Base-by-base conservation (phyloP, 169 alveolate genomes). In the Cryptosporidium parvum region DNA sequence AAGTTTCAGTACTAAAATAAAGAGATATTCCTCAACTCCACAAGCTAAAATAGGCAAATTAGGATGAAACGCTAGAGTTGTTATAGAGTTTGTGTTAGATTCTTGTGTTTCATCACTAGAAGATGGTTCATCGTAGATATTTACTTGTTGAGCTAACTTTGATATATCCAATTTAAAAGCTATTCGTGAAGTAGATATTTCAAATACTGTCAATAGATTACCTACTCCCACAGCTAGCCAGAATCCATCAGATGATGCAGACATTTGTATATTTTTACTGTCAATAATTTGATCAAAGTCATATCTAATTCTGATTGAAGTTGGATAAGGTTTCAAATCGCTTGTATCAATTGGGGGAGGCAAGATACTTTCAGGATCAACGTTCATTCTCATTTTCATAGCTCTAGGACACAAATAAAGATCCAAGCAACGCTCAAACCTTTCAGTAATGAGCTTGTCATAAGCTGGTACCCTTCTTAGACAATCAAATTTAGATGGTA, bases 391-490 rank as follows among this genome's bases (percentile, higher is more conserved):
- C 94, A 95, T 95, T 92, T 95, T 97, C 70, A 95, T 85, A 18
- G 96, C 93, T 92, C 99, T 94, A 2, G 99, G 97, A 68, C 98
- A 96, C 59, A 97, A 91, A 86, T 96, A 96, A 48, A 97, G 92
- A 92, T 97, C 99, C 75, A 96, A 93, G 51, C 98, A 96, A 75
- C 99, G 94, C 72, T 96, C 96, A 84, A 96, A 97, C 75, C 96
- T 93, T 91, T 95, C 98, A 37, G 93, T 93, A 37, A 95, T 92
- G 84, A 96, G 92, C 67, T 95, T 87, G 53, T 93, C 95, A 85
- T 97, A 97, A 70, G 95, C 93, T 23, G 98, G 98, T 42, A 98
- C 98, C 80, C 93, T 95, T 71, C 99, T 96, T 59, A 98, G 92
- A 48, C 96, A 85, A 10, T 95, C 95, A 91, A 85, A 94, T 73